A percentile compares a stretch with the other conserved stretches of the same genome.
These are phyloP conservation scores for Peribolospora baueri DNA, from an alignment of 768 basidiomycete species.

Conservation along the genomic window DNA sequence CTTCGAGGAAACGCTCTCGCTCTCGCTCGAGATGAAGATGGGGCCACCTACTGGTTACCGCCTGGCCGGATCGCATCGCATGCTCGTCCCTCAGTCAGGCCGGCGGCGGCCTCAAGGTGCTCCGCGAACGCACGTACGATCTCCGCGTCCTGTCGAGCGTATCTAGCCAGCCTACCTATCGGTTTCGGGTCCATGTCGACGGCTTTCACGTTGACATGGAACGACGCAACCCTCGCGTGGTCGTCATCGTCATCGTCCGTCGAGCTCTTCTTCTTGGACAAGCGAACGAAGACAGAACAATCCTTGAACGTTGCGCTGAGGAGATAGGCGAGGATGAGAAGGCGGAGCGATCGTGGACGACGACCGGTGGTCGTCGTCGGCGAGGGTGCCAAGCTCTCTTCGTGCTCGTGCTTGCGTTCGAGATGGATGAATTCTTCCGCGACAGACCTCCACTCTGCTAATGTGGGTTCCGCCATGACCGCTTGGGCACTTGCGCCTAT, in stretches of 20 bases:
- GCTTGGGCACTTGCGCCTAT: conserved; percentile 1
- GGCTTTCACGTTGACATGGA: conserved; percentile 28
- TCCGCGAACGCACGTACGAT: conserved; percentile 25
- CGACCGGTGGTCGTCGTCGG: neutral
- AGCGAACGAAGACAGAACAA: conserved; percentile 47
- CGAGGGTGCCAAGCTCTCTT: neutral
- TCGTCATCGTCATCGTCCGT: neutral
- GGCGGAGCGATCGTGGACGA: conserved; percentile 28
- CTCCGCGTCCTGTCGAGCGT: conserved; percentile 45
- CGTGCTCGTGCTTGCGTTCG: conserved; percentile 12
- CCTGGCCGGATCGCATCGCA: too few species aligned
- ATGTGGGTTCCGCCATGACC: conserved; percentile 28
- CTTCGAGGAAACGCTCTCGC: too few species aligned
- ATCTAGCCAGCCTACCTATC: conserved; percentile 36
- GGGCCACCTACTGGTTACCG: too few species aligned
- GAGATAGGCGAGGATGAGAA: conserved; percentile 47
- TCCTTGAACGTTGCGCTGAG: conserved; percentile 92
- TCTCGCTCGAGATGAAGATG: too few species aligned
- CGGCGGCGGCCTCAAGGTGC: neutral
- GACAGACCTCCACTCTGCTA: conserved; percentile 43
- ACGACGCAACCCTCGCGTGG: conserved; percentile 7
- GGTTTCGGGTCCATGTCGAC: conserved; percentile 76
- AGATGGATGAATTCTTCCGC: conserved; percentile 28
- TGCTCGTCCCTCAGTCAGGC: neutral
- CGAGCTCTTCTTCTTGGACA: conserved; percentile 5